Evolutionary conservation across 75 land plant species (phyloP).

Genomic region (Azolla pinnata): DNA sequence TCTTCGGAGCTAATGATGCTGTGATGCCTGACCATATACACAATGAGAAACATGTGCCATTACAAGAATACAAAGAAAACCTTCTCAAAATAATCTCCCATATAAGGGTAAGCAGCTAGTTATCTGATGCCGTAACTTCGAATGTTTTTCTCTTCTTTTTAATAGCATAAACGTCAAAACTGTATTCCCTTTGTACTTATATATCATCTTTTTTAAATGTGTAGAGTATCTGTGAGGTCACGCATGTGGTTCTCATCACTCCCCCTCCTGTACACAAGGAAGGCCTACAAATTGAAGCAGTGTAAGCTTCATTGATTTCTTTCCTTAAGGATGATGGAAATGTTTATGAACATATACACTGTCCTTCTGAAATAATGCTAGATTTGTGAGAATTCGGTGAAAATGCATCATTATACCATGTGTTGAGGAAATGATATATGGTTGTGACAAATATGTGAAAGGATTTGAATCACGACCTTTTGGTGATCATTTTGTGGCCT

Average conservation of each 20-base stretch:
- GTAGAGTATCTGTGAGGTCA: not conserved
- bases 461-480: not conserved
- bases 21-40: slow-evolving; percentile 37
- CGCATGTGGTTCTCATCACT: not conserved
- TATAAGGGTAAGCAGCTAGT: slow-evolving; percentile 52
- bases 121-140: no score
- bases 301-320: not conserved
- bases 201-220: not conserved
- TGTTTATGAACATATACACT: not conserved
- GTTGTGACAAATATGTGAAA: not conserved
- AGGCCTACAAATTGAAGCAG: no score
- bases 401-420: no score
- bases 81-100: slow-evolving; percentile 35
- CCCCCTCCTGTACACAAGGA: not conserved
- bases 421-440: not conserved
- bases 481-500: not conserved
- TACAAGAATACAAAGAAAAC: slow-evolving; percentile 48
- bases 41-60: slow-evolving; percentile 53
- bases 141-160: no score
- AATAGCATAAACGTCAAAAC: no score
- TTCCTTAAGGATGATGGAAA: not conserved
- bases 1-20: slow-evolving; percentile 78
- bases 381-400: not conserved
- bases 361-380: not conserved
- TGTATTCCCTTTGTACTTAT: not conserved